A percentile compares a stretch with the other conserved stretches of the same genome.
These are phyloP conservation scores for Ceratocystis harringtonii DNA, from an alignment of 2,329 filamentous ascomycete genomes.

Conservation along the genomic window DNA sequence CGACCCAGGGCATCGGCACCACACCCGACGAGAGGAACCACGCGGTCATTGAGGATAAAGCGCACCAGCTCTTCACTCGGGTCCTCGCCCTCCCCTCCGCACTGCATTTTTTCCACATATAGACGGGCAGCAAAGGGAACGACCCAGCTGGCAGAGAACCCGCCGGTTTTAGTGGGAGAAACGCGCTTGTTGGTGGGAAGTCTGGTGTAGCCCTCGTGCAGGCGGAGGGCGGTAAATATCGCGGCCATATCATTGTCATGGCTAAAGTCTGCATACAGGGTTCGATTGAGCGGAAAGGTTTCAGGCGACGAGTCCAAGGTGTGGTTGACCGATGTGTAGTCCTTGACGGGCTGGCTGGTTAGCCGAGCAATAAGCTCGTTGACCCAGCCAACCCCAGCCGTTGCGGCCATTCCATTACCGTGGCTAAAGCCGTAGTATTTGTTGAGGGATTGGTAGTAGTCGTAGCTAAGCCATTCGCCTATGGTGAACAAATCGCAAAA, in stretches of 20 bases:
- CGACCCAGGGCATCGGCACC: constrained; percentile 53
- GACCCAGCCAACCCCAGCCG: constrained; percentile 73
- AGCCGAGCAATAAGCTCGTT: constrained; percentile 79
- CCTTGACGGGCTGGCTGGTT: constrained; percentile 51
- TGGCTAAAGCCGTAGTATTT: constrained; percentile 75
- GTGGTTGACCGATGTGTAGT: constrained; percentile 60
- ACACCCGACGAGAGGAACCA: constrained; percentile 58
- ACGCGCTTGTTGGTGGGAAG: constrained; percentile 37
- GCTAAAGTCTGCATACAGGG: constrained; percentile 75
- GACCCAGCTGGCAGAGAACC: constrained; percentile 62
- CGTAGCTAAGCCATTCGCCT: constrained; percentile 61
- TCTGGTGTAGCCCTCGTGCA: constrained; percentile 52
- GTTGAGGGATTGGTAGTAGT: constrained; percentile 63
- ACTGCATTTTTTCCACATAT: constrained; percentile 80
- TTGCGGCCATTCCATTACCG: constrained; percentile 64
- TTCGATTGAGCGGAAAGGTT: constrained; percentile 58
- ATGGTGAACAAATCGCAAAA: constrained; percentile 66
- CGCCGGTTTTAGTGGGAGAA: constrained; percentile 39
- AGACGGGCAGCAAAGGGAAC: constrained; percentile 70
- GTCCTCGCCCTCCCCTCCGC: constrained; percentile 27
- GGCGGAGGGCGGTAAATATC: constrained; percentile 59
- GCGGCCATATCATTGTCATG: constrained; percentile 80
- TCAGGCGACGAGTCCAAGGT: constrained; percentile 52
- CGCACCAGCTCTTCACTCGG: constrained; percentile 55
- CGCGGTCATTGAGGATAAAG: constrained; percentile 69